Conservation (phyloP, 2,329 filamentous ascomycete genomes). For the Fusarium coffeatum region DNA sequence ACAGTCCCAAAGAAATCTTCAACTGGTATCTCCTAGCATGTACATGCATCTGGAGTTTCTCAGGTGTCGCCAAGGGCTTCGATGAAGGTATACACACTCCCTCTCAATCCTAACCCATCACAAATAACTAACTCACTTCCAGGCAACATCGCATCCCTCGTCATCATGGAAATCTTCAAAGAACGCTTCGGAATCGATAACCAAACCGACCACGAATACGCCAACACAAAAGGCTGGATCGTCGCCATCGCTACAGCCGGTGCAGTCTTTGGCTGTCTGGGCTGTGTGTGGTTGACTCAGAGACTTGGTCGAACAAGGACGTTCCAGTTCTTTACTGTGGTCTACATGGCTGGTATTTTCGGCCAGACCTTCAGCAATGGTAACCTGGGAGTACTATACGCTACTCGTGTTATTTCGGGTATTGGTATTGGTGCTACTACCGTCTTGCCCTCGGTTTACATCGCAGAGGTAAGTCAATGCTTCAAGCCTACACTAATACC, state of each 20-base stretch:
- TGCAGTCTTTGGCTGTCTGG: constrained; percentile 47
- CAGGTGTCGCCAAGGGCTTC: constrained; percentile 48
- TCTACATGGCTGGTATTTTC: constrained; percentile 53
- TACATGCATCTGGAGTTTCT: constrained; percentile 46
- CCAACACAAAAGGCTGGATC: constrained; percentile 50
- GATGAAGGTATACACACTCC: constrained; percentile 43
- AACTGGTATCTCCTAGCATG: constrained; percentile 47
- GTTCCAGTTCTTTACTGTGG: constrained; percentile 46
- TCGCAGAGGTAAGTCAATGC: constrained; percentile 39
- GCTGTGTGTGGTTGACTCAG: constrained; percentile 43
- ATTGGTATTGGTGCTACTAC: constrained; percentile 45
- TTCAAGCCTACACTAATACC: rapidly evolving
- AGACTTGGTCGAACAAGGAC: constrained; percentile 40
- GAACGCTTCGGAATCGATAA: constrained; percentile 40
- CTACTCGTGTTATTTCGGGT: constrained; percentile 43
- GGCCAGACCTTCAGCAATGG: constrained; percentile 48
- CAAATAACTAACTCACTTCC: neutral
- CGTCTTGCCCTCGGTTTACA: constrained; percentile 46
- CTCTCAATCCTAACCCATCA: no score
- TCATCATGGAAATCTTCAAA: constrained; percentile 47
- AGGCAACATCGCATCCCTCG: constrained; percentile 49
- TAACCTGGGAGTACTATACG: constrained; percentile 43
- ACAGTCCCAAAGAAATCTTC: constrained; percentile 46
- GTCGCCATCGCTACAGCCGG: constrained; percentile 49
- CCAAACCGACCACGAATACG: constrained; percentile 42